These are phyloP conservation scores for Arabis hirsuta DNA, from an alignment of 345 rosid genomes.

Conservation along the genomic window DNA sequence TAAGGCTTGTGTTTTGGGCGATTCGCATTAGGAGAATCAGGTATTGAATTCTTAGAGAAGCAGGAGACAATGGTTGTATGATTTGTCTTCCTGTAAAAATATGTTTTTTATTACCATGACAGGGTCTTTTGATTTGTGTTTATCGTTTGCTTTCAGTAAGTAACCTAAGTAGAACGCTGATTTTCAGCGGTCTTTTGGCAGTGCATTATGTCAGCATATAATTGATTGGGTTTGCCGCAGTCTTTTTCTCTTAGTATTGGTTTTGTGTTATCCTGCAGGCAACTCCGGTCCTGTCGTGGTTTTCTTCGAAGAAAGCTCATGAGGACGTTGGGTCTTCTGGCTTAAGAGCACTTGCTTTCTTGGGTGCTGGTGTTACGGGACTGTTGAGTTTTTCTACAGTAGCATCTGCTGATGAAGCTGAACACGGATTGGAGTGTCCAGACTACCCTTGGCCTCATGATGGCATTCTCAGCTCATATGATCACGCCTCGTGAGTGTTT, in stretches of 20 bases:
- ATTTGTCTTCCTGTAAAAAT: neutral
- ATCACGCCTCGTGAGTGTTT: slow-evolving; percentile 94
- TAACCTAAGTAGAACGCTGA: neutral
- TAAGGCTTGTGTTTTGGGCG: neutral
- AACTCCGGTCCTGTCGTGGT: slow-evolving; percentile 55
- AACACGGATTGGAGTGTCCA: slow-evolving; percentile 85
- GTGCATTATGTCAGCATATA: neutral
- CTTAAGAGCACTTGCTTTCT: slow-evolving; percentile 62
- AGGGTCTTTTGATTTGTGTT: neutral
- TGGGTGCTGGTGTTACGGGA: slow-evolving; percentile 94
- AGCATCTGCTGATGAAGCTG: slow-evolving; percentile 98
- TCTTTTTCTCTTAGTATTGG: slow-evolving; percentile 27
- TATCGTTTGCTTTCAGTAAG: slow-evolving; percentile 20
- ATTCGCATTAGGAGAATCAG: neutral
- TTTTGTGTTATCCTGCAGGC: slow-evolving; percentile 52
- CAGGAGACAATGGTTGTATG: neutral
- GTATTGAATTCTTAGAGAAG: neutral
- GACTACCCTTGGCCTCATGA: slow-evolving; percentile 98
- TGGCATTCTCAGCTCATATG: slow-evolving; percentile 97
- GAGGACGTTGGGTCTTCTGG: slow-evolving; percentile 66
- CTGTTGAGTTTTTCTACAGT: slow-evolving; percentile 72
- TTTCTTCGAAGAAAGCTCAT: slow-evolving; percentile 70
- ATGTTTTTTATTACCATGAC: neutral
- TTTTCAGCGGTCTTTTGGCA: neutral
- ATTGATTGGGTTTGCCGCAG: neutral